Conservation (phyloP, 129 eudicot genomes). For the Flaveria linearis region DNA sequence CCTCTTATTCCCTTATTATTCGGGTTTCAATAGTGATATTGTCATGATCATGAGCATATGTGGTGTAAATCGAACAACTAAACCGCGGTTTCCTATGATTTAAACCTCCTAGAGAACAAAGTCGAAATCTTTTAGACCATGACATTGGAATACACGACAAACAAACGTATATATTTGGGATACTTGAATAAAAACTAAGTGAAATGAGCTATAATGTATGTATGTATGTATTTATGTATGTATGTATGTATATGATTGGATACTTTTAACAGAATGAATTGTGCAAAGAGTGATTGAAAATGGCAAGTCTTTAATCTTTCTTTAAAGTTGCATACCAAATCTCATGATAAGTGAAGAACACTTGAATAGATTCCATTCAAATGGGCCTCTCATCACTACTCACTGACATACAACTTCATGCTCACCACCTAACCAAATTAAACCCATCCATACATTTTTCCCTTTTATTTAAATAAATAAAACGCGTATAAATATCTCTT, state of each 20-base stretch:
- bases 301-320: conserved; percentile 34
- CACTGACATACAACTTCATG: conserved; percentile 42
- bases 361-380: conserved; percentile 33
- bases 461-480: not conserved
- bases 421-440: conserved; percentile 30
- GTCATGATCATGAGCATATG: no score
- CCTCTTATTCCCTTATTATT: not conserved
- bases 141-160: not conserved
- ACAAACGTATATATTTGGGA: not conserved
- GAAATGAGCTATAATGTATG: not conserved
- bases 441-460: conserved; percentile 1
- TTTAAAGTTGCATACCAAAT: conserved; percentile 28
- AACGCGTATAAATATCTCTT: no score
- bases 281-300: conserved; percentile 37
- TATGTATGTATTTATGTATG: not conserved
- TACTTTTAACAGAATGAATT: conserved; percentile 32
- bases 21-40: not conserved
- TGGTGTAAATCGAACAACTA: no score
- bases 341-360: conserved; percentile 28
- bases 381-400: conserved; percentile 47
- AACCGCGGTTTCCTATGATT: no score
- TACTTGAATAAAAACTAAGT: not conserved
- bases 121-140: not conserved
- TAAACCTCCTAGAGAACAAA: not conserved
- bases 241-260: conserved; percentile 26